phyloP scores from a whole-genome alignment of 495 filamentous ascomycete genomes.

The Cryomyces antarcticus region DNA sequence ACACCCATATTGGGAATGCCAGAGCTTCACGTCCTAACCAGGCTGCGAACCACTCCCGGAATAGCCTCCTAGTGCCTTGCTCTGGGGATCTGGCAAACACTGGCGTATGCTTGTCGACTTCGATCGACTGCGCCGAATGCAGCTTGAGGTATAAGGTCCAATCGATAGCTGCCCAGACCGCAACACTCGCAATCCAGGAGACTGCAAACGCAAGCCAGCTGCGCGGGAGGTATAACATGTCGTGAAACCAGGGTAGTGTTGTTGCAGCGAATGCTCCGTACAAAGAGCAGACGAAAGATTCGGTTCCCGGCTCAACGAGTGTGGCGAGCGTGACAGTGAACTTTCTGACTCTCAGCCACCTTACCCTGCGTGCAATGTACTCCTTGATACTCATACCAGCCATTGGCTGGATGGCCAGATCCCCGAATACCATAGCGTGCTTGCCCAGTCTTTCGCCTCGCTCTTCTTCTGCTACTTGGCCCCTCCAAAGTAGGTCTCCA shows the following conservation, averaged over 20 bases:
- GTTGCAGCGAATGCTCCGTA: slow-evolving; percentile 66
- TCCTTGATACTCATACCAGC: slow-evolving; percentile 55
- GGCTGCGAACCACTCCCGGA: slow-evolving; percentile 52
- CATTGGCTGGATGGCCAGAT: slow-evolving; percentile 80
- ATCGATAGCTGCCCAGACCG: slow-evolving; percentile 55
- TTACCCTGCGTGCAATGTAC: slow-evolving; percentile 64
- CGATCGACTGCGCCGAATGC: slow-evolving; percentile 48
- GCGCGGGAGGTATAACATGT: slow-evolving; percentile 30
- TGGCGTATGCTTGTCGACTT: slow-evolving; percentile 52
- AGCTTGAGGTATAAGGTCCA: slow-evolving; percentile 50
- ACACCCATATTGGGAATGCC: slow-evolving; percentile 70
- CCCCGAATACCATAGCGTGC: slow-evolving; percentile 66
- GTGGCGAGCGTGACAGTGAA: slow-evolving; percentile 83
- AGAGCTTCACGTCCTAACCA: slow-evolving; percentile 75
- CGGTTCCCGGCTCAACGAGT: slow-evolving; percentile 83
- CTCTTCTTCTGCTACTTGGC: slow-evolving; percentile 22
- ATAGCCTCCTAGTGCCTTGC: slow-evolving; percentile 17
- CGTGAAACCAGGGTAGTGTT: slow-evolving; percentile 42
- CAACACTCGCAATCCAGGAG: slow-evolving; percentile 46
- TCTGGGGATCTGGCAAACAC: slow-evolving; percentile 37
- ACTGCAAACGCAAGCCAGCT: slow-evolving; percentile 49
- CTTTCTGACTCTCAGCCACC: slow-evolving; percentile 87
- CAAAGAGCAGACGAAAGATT: slow-evolving; percentile 62
- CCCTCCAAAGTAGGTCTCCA: slow-evolving; percentile 73
- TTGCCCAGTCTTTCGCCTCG: slow-evolving; percentile 38